Conservation (phyloP, 2,329 filamentous ascomycete genomes). For the Trichothecium roseum region DNA sequence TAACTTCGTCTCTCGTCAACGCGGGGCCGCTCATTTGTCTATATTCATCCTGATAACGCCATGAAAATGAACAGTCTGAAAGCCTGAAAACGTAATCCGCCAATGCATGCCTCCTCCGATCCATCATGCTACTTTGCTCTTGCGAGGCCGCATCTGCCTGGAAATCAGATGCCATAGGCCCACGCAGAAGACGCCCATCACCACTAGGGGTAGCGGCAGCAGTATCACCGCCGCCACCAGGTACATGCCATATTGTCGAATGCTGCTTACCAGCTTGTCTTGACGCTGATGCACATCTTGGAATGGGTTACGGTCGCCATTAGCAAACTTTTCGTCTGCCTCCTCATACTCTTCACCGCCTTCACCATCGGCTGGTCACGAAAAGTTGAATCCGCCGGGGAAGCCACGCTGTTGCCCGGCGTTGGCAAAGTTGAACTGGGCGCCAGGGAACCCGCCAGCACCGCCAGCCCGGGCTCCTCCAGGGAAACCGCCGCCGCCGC, state of each 20-base stretch:
- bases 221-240: constrained; percentile 34
- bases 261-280: constrained; percentile 26
- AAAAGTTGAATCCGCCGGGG: constrained; percentile 29
- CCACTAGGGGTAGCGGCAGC: constrained; percentile 31
- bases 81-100: neutral
- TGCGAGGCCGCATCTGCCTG: neutral
- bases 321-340: constrained; percentile 16
- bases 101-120: neutral
- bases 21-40: neutral
- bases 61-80: constrained; percentile 1
- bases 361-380: constrained; percentile 35
- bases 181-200: constrained; percentile 20
- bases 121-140: constrained; percentile 1
- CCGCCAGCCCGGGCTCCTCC: constrained; percentile 30
- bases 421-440: constrained; percentile 44
- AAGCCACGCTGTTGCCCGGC: constrained; percentile 18
- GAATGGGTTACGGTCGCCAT: constrained; percentile 14
- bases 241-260: constrained; percentile 31
- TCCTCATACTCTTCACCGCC: constrained; percentile 21
- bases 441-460: constrained; percentile 39
- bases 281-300: constrained; percentile 17
- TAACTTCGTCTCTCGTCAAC: too few species aligned
- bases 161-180: constrained; percentile 9
- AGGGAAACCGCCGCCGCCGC: constrained; percentile 38
- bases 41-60: neutral